A percentile compares a stretch with the other conserved stretches of the same genome.
Conservation (phyloP, 192 early-diverging fungal species). For the Podila verticillata region DNA sequence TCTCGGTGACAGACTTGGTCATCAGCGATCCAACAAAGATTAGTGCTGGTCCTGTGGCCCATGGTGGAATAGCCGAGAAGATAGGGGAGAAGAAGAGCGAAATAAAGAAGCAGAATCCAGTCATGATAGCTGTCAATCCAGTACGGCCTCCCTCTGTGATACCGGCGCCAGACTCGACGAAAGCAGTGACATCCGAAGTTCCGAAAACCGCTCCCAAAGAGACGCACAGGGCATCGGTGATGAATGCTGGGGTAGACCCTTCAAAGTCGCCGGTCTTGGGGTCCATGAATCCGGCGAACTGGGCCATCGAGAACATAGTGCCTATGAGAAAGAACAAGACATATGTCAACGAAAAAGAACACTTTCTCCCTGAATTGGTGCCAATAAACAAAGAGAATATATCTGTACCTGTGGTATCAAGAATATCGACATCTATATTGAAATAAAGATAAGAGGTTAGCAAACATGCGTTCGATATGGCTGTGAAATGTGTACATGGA, state of each 20-base stretch:
- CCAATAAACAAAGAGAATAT: no score
- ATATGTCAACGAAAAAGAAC: no score
- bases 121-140: slow-evolving; percentile 76
- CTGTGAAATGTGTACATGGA: no score
- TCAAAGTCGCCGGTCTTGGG: slow-evolving; percentile 81
- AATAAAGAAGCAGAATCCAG: slow-evolving; percentile 78
- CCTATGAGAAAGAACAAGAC: no score
- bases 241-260: slow-evolving; percentile 77
- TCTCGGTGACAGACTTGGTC: slow-evolving; percentile 70
- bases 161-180: slow-evolving; percentile 85
- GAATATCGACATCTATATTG: slow-evolving; percentile 72
- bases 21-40: slow-evolving; percentile 86
- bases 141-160: slow-evolving; percentile 84
- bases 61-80: slow-evolving; percentile 85
- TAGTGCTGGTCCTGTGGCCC: slow-evolving; percentile 86
- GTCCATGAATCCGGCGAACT: slow-evolving; percentile 81
- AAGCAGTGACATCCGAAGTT: slow-evolving; percentile 79
- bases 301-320: slow-evolving; percentile 87
- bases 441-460: no score
- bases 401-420: slow-evolving; percentile 75
- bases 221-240: slow-evolving; percentile 74
- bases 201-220: slow-evolving; percentile 78
- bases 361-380: no score
- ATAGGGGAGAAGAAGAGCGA: slow-evolving; percentile 86
- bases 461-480: no score